Evolutionary conservation across 208 protist genomes (phyloP), one percentile per base, ranked within the genome.

Genomic region (Leishmania major): DNA sequence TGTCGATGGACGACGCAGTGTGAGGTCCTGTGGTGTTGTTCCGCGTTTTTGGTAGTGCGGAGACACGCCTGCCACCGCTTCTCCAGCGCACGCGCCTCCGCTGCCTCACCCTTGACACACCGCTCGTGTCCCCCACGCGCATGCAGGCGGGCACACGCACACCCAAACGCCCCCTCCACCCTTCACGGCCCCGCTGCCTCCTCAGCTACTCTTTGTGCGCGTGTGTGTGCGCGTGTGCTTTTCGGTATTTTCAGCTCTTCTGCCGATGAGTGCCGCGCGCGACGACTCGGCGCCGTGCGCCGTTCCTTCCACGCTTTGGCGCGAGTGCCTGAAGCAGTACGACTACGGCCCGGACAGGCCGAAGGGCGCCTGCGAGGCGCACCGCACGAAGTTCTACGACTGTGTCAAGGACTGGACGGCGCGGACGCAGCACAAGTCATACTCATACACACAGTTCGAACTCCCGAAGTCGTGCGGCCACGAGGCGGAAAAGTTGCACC

Each of bases 241-340:
- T 13, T 51, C 25, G 7, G 22, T 77, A 22, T 59, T 43, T 51
- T 45, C 64, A 55, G 40, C 45, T 28, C 17, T 40, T 35, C 40
- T 31, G 40, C 25, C 10, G 28, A 80, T 80, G 77, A 43, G 37
- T 64, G 75, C 75, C 8, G 35, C 75, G 5, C 75, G 10, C 10
- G 37, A 60, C 10, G 84, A 92, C 70, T 64, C 82, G 4, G 84
- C 92, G 22, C 94, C 94, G 67, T 97, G 94, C 70, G 90, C 85
- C 0, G 78, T 95, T 22, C 88, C 93, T 73, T 90, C 94, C 1
- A 92, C 86, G 67, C 74, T 96, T 17, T 97, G 94, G 93, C 91
- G 94, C 3, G 89, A 93, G 75, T 97, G 94, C 76, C 80, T 97
- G 31, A 97, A 97, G 88, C 82, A 92, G 78, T 96, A 90, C 81